These are phyloP conservation scores for Backusella sp. DNA, from an alignment of 192 early-diverging fungal genomes.

Conservation along the genomic window DNA sequence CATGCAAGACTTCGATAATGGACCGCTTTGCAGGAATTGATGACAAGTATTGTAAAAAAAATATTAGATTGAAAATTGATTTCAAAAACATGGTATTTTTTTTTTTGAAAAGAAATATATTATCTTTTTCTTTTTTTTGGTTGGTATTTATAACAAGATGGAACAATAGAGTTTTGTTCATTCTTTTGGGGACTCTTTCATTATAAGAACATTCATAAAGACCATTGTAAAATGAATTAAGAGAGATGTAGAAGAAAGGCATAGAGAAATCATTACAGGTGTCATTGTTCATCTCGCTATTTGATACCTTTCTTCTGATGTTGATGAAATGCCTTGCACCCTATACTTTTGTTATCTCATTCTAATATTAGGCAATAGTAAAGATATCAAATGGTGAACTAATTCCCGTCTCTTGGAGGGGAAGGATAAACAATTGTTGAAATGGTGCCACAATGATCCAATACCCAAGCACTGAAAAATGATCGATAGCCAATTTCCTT, in stretches of 20 bases:
- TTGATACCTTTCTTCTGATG: background rate
- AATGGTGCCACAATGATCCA: background rate
- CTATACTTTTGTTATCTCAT: background rate
- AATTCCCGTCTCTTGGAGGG: background rate
- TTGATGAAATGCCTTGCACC: background rate
- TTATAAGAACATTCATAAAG: background rate
- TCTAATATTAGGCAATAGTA: background rate
- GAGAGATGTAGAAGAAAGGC: background rate
- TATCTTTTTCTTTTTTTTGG: background rate
- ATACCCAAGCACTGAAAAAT: no score
- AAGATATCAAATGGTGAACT: background rate
- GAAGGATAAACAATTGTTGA: background rate
- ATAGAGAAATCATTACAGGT: background rate
- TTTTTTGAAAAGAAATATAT: background rate
- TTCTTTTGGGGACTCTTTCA: background rate
- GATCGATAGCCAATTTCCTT: background rate
- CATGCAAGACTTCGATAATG: background rate
- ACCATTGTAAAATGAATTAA: background rate
- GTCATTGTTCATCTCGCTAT: background rate
- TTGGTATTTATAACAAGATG: background rate
- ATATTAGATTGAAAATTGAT: background rate
- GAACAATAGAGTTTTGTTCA: background rate
- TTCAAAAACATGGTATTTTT: background rate
- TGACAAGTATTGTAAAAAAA: background rate
- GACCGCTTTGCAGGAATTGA: background rate